Conservation (phyloP, 164 flowering plant genomes). For the Stephania cephalantha region DNA sequence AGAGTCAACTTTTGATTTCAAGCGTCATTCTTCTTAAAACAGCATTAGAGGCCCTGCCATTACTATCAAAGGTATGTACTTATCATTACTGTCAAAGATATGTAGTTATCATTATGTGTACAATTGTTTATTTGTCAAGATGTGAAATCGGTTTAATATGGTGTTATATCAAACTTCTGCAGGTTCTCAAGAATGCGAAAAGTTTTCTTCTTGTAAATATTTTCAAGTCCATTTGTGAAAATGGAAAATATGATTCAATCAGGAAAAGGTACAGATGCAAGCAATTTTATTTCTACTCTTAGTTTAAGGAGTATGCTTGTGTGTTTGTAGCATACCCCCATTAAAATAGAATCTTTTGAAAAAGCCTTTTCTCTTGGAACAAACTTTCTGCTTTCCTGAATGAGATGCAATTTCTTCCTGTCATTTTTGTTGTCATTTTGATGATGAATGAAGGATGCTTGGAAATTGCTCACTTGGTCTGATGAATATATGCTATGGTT, state of each 20-base stretch:
- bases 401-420: background rate
- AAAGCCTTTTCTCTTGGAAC: background rate
- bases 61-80: conserved; percentile 64
- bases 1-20: conserved; percentile 76
- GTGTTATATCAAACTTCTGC: conserved; percentile 6
- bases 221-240: conserved; percentile 78
- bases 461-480: background rate
- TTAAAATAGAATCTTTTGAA: background rate
- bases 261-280: conserved; percentile 54
- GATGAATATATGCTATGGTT: conserved; percentile 8
- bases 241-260: conserved; percentile 66
- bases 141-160: background rate
- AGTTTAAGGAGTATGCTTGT: background rate
- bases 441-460: background rate
- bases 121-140: background rate
- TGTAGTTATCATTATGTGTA: background rate
- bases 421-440: background rate
- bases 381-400: background rate
- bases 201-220: conserved; percentile 77
- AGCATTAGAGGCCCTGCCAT: conserved; percentile 86
- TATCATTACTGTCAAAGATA: background rate
- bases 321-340: background rate
- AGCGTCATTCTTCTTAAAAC: conserved; percentile 96
- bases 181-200: conserved; percentile 95
- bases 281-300: conserved; percentile 1